Evolutionary conservation across 345 rosid genomes (phyloP), one percentile per base, ranked within the genome.

Genomic region (Moricandia arvensis): DNA sequence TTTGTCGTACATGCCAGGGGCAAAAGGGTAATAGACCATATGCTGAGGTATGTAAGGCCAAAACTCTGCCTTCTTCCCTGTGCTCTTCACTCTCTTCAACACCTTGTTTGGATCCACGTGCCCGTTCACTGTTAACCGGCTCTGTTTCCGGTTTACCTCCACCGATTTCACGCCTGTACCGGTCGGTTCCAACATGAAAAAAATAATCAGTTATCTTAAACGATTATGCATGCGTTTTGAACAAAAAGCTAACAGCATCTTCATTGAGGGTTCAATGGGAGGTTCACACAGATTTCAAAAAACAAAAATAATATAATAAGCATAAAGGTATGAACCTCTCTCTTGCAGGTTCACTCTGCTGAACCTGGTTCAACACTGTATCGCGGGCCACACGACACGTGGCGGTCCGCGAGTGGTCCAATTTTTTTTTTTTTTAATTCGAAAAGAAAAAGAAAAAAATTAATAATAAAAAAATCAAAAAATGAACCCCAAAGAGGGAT

Each of bases 21-120:
- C 89, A 21, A 81, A 86, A 59, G 89, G 89, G 72, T 86, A 83
- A 12, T 85, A 79, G 30, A 86, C 87, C 70, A 83, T 71, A 58
- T 86, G 83, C 59, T 86, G 85, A 6, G 83, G 85, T 4, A 86
- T 82, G 66, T 86, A 86, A 0, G 89, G 89, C 89, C 89, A 86
- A 33, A 86, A 78, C 81, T 86, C 87, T 0, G 89, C 89, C 55
- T 75, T 86, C 57, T 86, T 86, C 7, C 89, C 87, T 13, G 86
- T 82, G 69, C 76, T 79, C 72, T 73, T 80, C 63, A 82, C 83
- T 61, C 77, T 80, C 78, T 80, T 80, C 64, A 85, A 73, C 75
- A 85, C 87, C 72, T 82, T 85, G 86, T 82, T 82, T 71, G 87
- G 83, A 30, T 85, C 86, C 24, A 85, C 86, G 59, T 82, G 82